Evolutionary conservation across 2,329 filamentous ascomycete species (phyloP).

Genomic region (Basipetospora chlamydospora): DNA sequence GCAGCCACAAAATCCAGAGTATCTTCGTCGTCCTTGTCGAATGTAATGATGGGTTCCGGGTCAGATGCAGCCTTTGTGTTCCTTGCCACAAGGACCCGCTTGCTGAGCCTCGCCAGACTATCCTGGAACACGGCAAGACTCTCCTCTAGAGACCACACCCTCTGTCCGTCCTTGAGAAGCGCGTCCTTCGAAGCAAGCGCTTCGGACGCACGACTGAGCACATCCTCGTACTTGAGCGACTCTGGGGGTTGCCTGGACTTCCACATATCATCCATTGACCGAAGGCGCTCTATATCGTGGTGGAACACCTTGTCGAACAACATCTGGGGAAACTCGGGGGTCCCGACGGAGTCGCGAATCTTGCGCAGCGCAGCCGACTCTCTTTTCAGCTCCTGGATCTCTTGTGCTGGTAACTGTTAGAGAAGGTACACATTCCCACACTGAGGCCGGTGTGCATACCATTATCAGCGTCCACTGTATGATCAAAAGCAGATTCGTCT

Average conservation of each 20-base stretch:
- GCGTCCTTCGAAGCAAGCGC: slow-evolving; percentile 37
- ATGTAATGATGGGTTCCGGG: slow-evolving; percentile 55
- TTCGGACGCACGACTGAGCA: slow-evolving; percentile 37
- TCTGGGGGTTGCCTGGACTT: slow-evolving; percentile 63
- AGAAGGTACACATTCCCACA: neutral
- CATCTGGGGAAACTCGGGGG: slow-evolving; percentile 57
- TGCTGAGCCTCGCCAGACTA: slow-evolving; percentile 63
- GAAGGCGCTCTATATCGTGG: slow-evolving; percentile 66
- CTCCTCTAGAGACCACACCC: slow-evolving; percentile 66
- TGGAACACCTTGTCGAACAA: slow-evolving; percentile 91
- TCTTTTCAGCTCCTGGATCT: slow-evolving; percentile 75
- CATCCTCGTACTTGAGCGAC: slow-evolving; percentile 51
- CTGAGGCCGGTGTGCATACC: slow-evolving; percentile 24
- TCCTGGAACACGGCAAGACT: slow-evolving; percentile 78
- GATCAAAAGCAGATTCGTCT: slow-evolving; percentile 69
- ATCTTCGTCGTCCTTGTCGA: slow-evolving; percentile 94
- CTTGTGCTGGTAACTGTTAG: slow-evolving; percentile 33
- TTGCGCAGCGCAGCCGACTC: slow-evolving; percentile 74
- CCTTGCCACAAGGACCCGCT: slow-evolving; percentile 53
- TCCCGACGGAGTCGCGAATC: slow-evolving; percentile 71
- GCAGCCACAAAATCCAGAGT: slow-evolving; percentile 90
- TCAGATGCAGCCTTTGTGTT: slow-evolving; percentile 28
- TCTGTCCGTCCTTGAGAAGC: slow-evolving; percentile 53
- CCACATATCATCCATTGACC: slow-evolving; percentile 94
- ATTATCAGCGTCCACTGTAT: slow-evolving; percentile 69